Base-by-base conservation (phyloP, 2,329 filamentous ascomycete species). In the Diaporthe amygdali region DNA sequence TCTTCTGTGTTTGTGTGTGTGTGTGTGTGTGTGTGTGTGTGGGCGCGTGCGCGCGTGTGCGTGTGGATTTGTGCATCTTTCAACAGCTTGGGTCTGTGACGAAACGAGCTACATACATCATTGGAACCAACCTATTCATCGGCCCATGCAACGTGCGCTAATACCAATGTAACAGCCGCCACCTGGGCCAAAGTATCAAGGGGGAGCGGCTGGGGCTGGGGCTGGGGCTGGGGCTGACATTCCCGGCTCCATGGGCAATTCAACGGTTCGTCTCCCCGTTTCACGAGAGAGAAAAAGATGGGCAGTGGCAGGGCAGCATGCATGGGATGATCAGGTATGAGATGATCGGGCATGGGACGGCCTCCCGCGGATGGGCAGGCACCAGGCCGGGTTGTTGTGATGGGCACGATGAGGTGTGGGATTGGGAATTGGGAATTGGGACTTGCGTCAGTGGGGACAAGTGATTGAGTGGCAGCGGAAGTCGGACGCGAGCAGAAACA, bases 401-500 rank as follows among this genome's bases (percentile, higher is more conserved):
- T n/a, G n/a, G n/a, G n/a, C n/a, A n/a, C n/a, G n/a, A n/a, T n/a
- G n/a, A n/a, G n/a, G n/a, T n/a, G n/a, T n/a, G n/a, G n/a, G n/a
- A n/a, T n/a, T n/a, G n/a, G n/a, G n/a, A n/a, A n/a, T n/a, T n/a
- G n/a, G n/a, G n/a, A n/a, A n/a, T n/a, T n/a, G n/a, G n/a, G n/a
- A n/a, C n/a, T n/a, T n/a, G n/a, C n/a, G n/a, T 12, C 46, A 25
- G 22, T 20, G n/a, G 22, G 9, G 46, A 3, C 2, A 7, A 44
- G 39, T 47, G 27, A 17, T 41, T 46, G 30, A 30, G 56, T 41
- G 27, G 8, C 12, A 56, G 52, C 54, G 66, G 66, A 59, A 68
- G 59, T 56, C 66, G 66, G 52, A n/a, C 66, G 37, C 9, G 66
- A 59, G 30, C 52, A 27, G 49, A 68, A 68, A 59, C 66, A 56